phyloP scores from a whole-genome alignment of 2,329 filamentous ascomycete species.

The Colletotrichum tamarilloi region DNA sequence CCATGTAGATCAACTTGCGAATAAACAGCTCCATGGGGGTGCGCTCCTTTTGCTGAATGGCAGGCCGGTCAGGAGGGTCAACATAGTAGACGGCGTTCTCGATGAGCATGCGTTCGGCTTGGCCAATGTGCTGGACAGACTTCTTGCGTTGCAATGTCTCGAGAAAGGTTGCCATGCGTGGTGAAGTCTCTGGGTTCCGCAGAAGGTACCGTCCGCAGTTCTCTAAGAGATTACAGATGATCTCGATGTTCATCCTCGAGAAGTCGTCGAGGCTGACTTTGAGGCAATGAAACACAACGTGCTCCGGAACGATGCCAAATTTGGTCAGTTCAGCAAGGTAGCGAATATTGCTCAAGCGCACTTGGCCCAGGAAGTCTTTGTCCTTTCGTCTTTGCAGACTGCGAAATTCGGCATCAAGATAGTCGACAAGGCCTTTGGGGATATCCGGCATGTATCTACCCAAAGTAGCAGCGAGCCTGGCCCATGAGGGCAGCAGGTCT shows the following conservation, averaged over 20 bases:
- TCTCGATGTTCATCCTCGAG: conserved; percentile 98
- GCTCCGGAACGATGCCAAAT: conserved; percentile 96
- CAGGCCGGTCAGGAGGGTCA: conserved; percentile 91
- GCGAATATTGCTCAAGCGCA: conserved; percentile 93
- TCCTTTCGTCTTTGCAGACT: conserved; percentile 96
- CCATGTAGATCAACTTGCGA: conserved; percentile 90
- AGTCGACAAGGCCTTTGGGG: conserved; percentile 89
- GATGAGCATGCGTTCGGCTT: conserved; percentile 97
- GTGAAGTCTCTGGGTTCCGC: conserved; percentile 90
- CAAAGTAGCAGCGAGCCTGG: conserved; percentile 91
- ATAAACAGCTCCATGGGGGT: conserved; percentile 94
- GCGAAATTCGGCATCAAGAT: conserved; percentile 96
- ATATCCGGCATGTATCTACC: conserved; percentile 95
- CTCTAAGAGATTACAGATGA: conserved; percentile 94
- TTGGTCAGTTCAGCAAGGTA: conserved; percentile 98
- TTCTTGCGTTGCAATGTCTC: conserved; percentile 98
- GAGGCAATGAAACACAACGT: conserved; percentile 98
- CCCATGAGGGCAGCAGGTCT: conserved; percentile 90
- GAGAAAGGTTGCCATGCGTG: conserved; percentile 92
- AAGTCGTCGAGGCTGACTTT: conserved; percentile 98
- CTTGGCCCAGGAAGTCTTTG: conserved; percentile 96
- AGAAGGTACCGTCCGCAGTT: conserved; percentile 96
- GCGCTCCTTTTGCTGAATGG: conserved; percentile 96
- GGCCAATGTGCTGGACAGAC: conserved; percentile 91
- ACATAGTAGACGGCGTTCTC: conserved; percentile 99